A percentile compares a stretch with the other conserved stretches of the same genome.
phyloP scores from a whole-genome alignment of 140 eudicot species.

The Flaveria floridana region DNA sequence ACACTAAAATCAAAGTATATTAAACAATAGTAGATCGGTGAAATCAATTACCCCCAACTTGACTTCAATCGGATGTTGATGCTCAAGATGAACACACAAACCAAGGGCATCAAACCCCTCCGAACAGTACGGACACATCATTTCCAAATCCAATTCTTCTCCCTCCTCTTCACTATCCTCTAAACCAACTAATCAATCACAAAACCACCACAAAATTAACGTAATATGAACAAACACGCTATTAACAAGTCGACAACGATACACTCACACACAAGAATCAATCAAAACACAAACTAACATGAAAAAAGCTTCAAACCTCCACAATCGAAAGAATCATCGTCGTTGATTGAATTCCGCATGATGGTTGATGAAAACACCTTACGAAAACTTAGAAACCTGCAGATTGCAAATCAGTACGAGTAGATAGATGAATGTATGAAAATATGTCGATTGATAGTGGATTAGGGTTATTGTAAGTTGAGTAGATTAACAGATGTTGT shows the following conservation, averaged over 20 bases:
- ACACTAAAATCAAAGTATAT: not conserved
- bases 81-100: slow-evolving; percentile 68
- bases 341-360: slow-evolving; percentile 36
- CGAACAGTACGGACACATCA: slow-evolving; percentile 61
- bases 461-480: slow-evolving; percentile 21
- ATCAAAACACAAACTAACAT: slow-evolving; percentile 13
- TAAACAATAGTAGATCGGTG: too few species aligned
- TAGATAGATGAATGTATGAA: not conserved
- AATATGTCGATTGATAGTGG: not conserved
- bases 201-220: not conserved
- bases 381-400: not conserved
- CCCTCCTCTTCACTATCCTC: slow-evolving; percentile 50
- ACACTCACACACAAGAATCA: slow-evolving; percentile 3
- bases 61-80: slow-evolving; percentile 56
- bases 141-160: slow-evolving; percentile 41
- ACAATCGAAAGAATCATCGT: slow-evolving; percentile 34
- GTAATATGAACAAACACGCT: not conserved
- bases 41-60: slow-evolving; percentile 51
- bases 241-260: not conserved
- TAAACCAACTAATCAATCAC: slow-evolving; percentile 33
- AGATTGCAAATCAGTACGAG: not conserved
- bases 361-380: not conserved
- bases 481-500: slow-evolving; percentile 15
- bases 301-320: slow-evolving; percentile 33
- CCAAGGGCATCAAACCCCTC: slow-evolving; percentile 67